Conservation (phyloP, 305 asterid species). For the Fraxinus velutina region DNA sequence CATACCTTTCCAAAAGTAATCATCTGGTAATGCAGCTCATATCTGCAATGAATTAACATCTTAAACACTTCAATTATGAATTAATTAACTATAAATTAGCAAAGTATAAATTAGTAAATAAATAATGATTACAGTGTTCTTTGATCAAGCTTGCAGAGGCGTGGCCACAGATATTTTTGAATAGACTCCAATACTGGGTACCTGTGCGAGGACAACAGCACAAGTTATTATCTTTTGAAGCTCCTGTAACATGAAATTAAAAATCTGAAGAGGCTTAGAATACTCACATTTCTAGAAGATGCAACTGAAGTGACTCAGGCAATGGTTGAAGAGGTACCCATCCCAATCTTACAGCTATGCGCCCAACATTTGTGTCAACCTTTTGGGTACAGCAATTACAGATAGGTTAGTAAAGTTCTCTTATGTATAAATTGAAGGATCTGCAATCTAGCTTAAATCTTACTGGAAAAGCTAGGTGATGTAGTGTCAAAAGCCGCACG, state of each 20-base stretch:
- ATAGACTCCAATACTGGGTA: conserved; percentile 91
- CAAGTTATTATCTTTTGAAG: conserved; percentile 26
- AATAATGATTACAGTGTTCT: conserved; percentile 65
- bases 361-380: conserved; percentile 99
- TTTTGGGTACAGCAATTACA: conserved; percentile 35
- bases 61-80: conserved; percentile 23
- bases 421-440: conserved; percentile 15
- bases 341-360: conserved; percentile 95
- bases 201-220: conserved; percentile 42
- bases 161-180: conserved; percentile 94
- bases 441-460: conserved; percentile 33
- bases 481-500: conserved; percentile 93
- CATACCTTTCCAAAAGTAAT: conserved; percentile 98
- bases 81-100: background rate
- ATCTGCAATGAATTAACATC: conserved; percentile 51
- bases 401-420: conserved; percentile 28
- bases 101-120: background rate
- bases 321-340: conserved; percentile 99
- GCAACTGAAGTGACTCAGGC: conserved; percentile 96
- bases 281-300: conserved; percentile 87
- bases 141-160: conserved; percentile 99
- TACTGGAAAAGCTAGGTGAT: conserved; percentile 97
- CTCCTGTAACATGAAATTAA: conserved; percentile 15
- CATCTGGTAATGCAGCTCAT: conserved; percentile 98
- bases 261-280: conserved; percentile 15